These are phyloP conservation scores for Podaxis sp. DNA, from an alignment of 768 basidiomycete genomes.

Conservation along the genomic window DNA sequence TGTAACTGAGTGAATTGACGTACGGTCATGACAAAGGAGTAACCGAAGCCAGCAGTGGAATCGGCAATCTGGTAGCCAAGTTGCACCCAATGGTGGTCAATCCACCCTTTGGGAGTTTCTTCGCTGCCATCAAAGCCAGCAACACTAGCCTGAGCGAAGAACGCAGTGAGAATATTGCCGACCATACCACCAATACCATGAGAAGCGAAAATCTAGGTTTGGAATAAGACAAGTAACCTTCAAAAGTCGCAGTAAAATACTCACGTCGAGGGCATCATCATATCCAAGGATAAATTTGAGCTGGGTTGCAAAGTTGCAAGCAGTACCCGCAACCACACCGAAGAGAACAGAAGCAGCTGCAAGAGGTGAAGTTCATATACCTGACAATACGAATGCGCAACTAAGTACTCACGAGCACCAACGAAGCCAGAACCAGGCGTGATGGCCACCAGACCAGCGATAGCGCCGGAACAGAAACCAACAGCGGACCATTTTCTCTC, in stretches of 20 bases:
- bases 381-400: background rate
- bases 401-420: conserved; percentile 48
- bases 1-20: conserved; percentile 20
- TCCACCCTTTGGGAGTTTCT: conserved; percentile 76
- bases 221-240: background rate
- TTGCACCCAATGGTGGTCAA: conserved; percentile 78
- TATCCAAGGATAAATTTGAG: conserved; percentile 79
- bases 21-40: conserved; percentile 76
- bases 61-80: conserved; percentile 84
- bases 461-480: conserved; percentile 94
- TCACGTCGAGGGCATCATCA: conserved; percentile 78
- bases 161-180: conserved; percentile 79
- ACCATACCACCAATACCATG: conserved; percentile 76
- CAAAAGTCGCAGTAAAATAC: conserved; percentile 18
- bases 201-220: conserved; percentile 79
- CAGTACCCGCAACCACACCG: conserved; percentile 76
- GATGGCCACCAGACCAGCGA: conserved; percentile 86
- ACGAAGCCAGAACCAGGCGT: conserved; percentile 84
- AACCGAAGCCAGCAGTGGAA: conserved; percentile 57
- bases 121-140: conserved; percentile 77
- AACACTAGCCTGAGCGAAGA: conserved; percentile 81
- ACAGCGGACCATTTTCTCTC: conserved; percentile 93
- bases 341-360: conserved; percentile 79
- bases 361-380: background rate
- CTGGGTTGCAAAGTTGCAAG: conserved; percentile 95